Evolutionary conservation across 805 yeast species (phyloP), one percentile per base, ranked within the genome.

Genomic region (fission yeast (Schizosaccharomyces pombe)): DNA sequence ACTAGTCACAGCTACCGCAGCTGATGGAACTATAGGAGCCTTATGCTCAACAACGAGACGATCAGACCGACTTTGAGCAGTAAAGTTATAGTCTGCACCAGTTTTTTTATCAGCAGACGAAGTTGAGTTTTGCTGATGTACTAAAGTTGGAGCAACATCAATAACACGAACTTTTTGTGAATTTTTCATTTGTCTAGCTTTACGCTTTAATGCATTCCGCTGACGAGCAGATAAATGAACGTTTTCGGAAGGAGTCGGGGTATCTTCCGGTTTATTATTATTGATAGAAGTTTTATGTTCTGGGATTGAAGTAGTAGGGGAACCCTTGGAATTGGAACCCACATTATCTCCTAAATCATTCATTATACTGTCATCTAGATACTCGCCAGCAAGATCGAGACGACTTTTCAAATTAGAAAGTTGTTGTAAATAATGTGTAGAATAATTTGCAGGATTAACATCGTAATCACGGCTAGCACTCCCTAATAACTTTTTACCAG

Each of bases 181-280:
- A n/a, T 59, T 57, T 11, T 57, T 61, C 19, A 63, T 58, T 54
- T 77, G 79, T 63, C 82, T 85, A 3, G 94, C 91, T 63, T 81
- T 79, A 62, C 97, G 75, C 61, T 82, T 82, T n/a, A 95, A 95
- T 84, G 89, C 78, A 1, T 95, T 97, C 57, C 85, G 76, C 72
- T 86, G 75, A 64, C 96, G 76, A 94, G 62, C 59, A 37, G 60
- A 59, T 39, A 59, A 34, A 14, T 57, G 87, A 53, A 71, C 75
- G 58, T 56, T 72, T 49, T 62, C 63, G 9, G 54, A 6, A 9
- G 59, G 57, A 47, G 52, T 47, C 40, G 57, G 53, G n/a, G 47
- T 53, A 11, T 52, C 52, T 5, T 54, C 39, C 26, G 56, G 57
- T 5, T 55, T 14, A 24, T 56, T 22, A 4, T 55, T 47, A 4